Base-by-base conservation (phyloP, 2,329 filamentous ascomycete genomes). In the Hymenoscyphus infarciens region DNA sequence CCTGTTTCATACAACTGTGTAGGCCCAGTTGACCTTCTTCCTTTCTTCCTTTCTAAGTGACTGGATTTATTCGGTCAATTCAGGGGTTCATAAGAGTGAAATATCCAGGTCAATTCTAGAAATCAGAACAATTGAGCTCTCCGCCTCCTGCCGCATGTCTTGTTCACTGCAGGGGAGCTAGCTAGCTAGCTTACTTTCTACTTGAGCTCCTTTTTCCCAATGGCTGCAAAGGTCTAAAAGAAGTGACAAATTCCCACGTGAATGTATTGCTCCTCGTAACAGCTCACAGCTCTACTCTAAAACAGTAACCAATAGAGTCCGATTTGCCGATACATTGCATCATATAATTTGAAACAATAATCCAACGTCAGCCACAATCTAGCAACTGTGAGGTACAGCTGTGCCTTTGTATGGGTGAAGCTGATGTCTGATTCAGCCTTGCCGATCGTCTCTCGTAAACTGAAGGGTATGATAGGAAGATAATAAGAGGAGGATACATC, bases 301-400 rank as follows among this genome's bases (percentile, higher is more conserved):
- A 52, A 52, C 45, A 22, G 45, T 25, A 52, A 52, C 10, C 22
- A 52, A 22, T 22, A 15, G 16, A 22, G 7, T 52, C 45, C 45
- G 22, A 22, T n/a, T 22, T 25, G 45, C 19, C 7, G 45, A 25
- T 25, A 52, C 19, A 25, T 25, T 22, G 45, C 45, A 52, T 52
- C 19, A 52, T 52, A 25, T 52, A 38, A 38, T 13, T 22, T 52
- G 45, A 52, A 52, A 52, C 45, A 52, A 22, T 13, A 22, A 22
- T 22, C 45, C 45, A 52, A 52, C 45, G 45, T 52, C 45, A 52
- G 45, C 45, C n/a, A 49, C 16, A 49, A 49, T 10, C 42, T 49
- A 11, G 42, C 42, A 5, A 49, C 3, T 22, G 25, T 22, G 19
- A 5, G 19, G 3, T 22, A 22, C 45, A 52, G 45, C 45, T 52